Conservation (phyloP, 73 alveolate species). For the Tetrahymena borealis region DNA sequence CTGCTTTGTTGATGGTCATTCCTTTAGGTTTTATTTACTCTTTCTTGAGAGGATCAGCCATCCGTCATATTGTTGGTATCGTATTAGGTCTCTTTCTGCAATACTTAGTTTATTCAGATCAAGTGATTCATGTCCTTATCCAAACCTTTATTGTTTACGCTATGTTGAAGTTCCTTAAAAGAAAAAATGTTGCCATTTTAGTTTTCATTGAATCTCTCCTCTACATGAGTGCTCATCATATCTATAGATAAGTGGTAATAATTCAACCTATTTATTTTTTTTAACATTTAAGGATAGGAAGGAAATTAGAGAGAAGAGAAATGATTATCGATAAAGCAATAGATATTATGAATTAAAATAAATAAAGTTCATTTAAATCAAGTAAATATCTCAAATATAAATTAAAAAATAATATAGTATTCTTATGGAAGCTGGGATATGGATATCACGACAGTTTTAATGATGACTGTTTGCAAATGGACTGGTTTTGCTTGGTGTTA, state of each 20-base stretch:
- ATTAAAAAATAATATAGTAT: not conserved
- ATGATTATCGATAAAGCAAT: too few relatives aligned
- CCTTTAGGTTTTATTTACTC: conserved; percentile 9
- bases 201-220: conserved; percentile 15
- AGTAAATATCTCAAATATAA: not conserved
- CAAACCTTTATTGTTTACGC: conserved; percentile 2
- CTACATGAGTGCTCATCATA: conserved; percentile 26
- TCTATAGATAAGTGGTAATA: conserved; percentile 12
- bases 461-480: conserved; percentile 37
- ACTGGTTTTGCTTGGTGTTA: conserved; percentile 36
- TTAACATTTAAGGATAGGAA: too few relatives aligned
- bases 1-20: not conserved
- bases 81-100: conserved; percentile 13
- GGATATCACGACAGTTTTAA: conserved; percentile 32
- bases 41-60: not conserved
- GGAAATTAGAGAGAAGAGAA: too few relatives aligned
- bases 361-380: not conserved
- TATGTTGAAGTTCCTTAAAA: not conserved
- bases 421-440: not conserved
- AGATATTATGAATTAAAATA: too few relatives aligned
- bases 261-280: too few relatives aligned
- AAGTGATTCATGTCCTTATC: conserved; percentile 6
- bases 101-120: conserved; percentile 4
- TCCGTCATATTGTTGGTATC: not conserved
- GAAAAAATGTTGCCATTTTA: conserved; percentile 4